These are phyloP conservation scores for Alternaria longipes DNA, from an alignment of 2,329 filamentous ascomycete species.

Conservation along the genomic window DNA sequence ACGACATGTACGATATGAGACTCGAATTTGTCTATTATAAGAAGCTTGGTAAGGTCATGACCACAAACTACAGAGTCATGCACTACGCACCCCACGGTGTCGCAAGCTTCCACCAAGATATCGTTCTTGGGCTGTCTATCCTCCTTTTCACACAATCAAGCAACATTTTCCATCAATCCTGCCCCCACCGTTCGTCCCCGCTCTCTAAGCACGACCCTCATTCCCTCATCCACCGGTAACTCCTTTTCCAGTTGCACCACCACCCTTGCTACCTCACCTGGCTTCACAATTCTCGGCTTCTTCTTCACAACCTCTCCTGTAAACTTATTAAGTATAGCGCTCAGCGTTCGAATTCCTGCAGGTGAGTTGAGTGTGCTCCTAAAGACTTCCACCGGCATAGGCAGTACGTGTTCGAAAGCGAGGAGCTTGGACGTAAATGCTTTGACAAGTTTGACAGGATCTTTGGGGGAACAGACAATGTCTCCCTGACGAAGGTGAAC, in stretches of 20 bases:
- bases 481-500: slow-evolving; percentile 81
- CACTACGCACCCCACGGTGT: neutral
- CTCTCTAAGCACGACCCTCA: slow-evolving; percentile 80
- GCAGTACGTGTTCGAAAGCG: slow-evolving; percentile 88
- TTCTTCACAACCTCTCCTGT: slow-evolving; percentile 81
- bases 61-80: neutral
- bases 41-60: neutral
- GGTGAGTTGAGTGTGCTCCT: slow-evolving; percentile 82
- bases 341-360: slow-evolving; percentile 75
- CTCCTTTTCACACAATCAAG: slow-evolving; percentile 6
- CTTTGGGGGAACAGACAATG: slow-evolving; percentile 76
- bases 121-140: neutral
- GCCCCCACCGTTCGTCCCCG: slow-evolving; percentile 87
- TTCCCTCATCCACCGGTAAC: slow-evolving; percentile 81
- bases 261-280: slow-evolving; percentile 79
- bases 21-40: neutral
- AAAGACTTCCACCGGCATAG: slow-evolving; percentile 89
- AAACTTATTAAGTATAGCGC: slow-evolving; percentile 79
- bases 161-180: slow-evolving; percentile 74
- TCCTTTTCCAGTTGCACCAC: slow-evolving; percentile 76
- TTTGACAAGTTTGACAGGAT: slow-evolving; percentile 75
- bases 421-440: slow-evolving; percentile 84
- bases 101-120: neutral
- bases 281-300: slow-evolving; percentile 83
- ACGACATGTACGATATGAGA: neutral